phyloP scores from a whole-genome alignment of 371 early-diverging fungal genomes.

The Mucor plumbeus region DNA sequence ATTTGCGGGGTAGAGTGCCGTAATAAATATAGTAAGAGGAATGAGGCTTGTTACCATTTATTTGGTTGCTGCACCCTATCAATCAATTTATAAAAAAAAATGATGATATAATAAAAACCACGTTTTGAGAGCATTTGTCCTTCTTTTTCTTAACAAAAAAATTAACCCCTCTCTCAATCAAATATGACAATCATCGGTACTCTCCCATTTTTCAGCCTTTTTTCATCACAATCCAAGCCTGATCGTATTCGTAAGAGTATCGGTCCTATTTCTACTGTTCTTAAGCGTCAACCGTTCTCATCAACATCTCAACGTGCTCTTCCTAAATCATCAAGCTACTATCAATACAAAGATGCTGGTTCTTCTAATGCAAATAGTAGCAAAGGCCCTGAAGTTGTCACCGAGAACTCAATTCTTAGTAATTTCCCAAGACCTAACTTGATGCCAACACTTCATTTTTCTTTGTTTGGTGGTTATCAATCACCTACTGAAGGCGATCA shows the following conservation, averaged over 20 bases:
- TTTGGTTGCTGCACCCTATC: constrained; percentile 3
- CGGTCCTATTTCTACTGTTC: constrained; percentile 41
- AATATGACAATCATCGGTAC: constrained; percentile 35
- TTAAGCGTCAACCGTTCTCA: constrained; percentile 38
- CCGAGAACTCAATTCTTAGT: constrained; percentile 45
- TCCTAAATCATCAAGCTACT: constrained; percentile 21
- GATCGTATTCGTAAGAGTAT: constrained; percentile 47
- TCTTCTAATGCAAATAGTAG: not conserved
- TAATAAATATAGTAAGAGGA: constrained; percentile 8
- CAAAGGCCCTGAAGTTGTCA: constrained; percentile 34
- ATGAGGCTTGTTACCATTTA: constrained; percentile 4
- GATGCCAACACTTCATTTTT: constrained; percentile 50
- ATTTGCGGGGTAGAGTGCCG: constrained; percentile 10
- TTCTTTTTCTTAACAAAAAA: constrained; percentile 13
- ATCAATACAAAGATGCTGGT: constrained; percentile 22
- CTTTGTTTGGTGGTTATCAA: constrained; percentile 40
- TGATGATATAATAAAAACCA: constrained; percentile 15
- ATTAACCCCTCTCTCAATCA: not conserved
- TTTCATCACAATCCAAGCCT: constrained; percentile 36
- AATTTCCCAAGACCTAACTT: constrained; percentile 57
- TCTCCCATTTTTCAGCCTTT: constrained; percentile 36
- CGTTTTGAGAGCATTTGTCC: constrained; percentile 6
- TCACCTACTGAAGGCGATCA: constrained; percentile 31
- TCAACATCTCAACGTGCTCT: constrained; percentile 22
- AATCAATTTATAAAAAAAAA: not conserved